Evolutionary conservation across 2,329 filamentous ascomycete species (phyloP).

Genomic region (Gnomoniopsis smithogilvyi): DNA sequence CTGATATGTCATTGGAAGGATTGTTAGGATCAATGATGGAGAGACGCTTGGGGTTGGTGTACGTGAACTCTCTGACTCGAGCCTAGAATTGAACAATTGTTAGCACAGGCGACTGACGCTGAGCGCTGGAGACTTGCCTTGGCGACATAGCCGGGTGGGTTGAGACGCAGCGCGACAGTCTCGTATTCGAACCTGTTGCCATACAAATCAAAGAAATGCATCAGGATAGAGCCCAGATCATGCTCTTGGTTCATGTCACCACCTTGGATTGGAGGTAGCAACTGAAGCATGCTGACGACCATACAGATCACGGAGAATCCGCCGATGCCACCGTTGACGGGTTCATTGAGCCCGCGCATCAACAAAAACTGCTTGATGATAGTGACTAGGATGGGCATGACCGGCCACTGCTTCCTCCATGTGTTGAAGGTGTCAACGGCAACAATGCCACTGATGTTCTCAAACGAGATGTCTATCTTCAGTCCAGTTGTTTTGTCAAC

Average conservation of each 20-base stretch:
- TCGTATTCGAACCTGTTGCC: constrained; percentile 75
- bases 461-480: constrained; percentile 90
- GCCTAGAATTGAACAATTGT: constrained; percentile 29
- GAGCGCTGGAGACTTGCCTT: constrained; percentile 58
- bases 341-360: constrained; percentile 89
- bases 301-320: constrained; percentile 94
- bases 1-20: constrained; percentile 80
- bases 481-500: constrained; percentile 74
- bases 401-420: constrained; percentile 79
- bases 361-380: constrained; percentile 89
- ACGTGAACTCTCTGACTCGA: constrained; percentile 43
- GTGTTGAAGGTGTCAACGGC: constrained; percentile 76
- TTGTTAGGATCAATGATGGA: constrained; percentile 93
- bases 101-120: background rate
- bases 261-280: constrained; percentile 69
- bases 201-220: constrained; percentile 88
- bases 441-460: constrained; percentile 77
- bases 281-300: constrained; percentile 82
- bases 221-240: constrained; percentile 75
- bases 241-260: constrained; percentile 55
- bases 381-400: constrained; percentile 82
- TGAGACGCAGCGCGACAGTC: constrained; percentile 69
- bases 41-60: constrained; percentile 64
- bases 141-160: constrained; percentile 69
- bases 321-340: constrained; percentile 84